Percentiles rank a stretch among this genome's conserved stretches.
These are phyloP conservation scores for Didymella sp. DNA, from an alignment of 2,329 filamentous ascomycete species.

Conservation along the genomic window DNA sequence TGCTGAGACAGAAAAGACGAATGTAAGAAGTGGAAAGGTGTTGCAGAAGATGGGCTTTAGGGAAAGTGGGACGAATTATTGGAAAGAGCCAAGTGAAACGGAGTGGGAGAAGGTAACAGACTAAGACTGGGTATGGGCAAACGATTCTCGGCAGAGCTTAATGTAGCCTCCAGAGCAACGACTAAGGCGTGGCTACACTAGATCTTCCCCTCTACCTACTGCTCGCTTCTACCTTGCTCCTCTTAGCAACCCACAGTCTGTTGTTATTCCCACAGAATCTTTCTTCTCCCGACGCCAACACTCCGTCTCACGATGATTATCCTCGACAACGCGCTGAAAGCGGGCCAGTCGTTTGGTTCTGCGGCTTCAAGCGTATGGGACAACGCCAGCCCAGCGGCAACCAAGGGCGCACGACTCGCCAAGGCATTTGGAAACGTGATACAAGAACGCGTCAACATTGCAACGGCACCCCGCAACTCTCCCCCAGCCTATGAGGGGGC, in stretches of 20 bases:
- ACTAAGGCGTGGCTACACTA: too few species aligned
- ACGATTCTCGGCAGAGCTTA: too few species aligned
- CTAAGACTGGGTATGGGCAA: too few species aligned
- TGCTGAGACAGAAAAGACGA: slow-evolving; percentile 34
- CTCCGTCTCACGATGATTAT: neutral
- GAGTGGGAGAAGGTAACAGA: slow-evolving; percentile 23
- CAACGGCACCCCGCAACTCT: neutral
- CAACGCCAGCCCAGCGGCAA: neutral
- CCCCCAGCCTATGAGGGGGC: neutral
- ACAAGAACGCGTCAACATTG: neutral
- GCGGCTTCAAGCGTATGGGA: neutral
- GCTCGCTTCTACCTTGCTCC: too few species aligned
- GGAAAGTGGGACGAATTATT: slow-evolving; percentile 22
- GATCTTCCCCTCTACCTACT: too few species aligned
- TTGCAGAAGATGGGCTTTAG: slow-evolving; percentile 37
- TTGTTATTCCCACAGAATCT: neutral
- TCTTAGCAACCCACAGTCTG: neutral
- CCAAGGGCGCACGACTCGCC: neutral
- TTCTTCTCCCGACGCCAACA: neutral
- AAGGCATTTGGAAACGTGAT: neutral
- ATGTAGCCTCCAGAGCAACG: too few species aligned
- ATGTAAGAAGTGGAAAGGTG: slow-evolving; percentile 32
- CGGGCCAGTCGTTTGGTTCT: neutral
- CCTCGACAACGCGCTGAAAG: neutral
- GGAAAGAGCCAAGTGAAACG: slow-evolving; percentile 24